phyloP scores from a whole-genome alignment of 2,329 filamentous ascomycete species.

The Alternaria sp. region DNA sequence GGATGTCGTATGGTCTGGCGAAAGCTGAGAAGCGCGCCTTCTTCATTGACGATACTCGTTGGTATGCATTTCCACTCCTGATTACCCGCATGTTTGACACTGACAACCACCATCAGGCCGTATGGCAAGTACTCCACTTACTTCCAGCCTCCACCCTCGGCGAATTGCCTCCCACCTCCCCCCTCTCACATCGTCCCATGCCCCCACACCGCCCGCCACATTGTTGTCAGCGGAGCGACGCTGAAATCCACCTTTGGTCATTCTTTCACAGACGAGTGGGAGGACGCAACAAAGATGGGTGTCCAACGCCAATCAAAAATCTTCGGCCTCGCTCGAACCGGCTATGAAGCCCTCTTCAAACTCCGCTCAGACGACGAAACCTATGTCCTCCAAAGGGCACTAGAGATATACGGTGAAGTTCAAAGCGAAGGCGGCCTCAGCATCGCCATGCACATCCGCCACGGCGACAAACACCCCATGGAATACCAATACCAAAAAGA shows the following conservation, averaged over 20 bases:
- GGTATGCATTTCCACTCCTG: constrained; percentile 55
- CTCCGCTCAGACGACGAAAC: constrained; percentile 70
- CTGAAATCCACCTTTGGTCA: constrained; percentile 70
- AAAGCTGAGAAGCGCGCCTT: constrained; percentile 77
- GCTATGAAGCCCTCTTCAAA: constrained; percentile 78
- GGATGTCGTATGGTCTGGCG: constrained; percentile 84
- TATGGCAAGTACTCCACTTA: constrained; percentile 79
- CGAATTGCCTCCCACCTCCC: constrained; percentile 75
- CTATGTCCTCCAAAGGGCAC: constrained; percentile 69
- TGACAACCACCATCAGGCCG: constrained; percentile 58
- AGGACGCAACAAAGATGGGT: constrained; percentile 59
- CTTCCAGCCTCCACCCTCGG: constrained; percentile 72
- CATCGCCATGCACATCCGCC: constrained; percentile 80
- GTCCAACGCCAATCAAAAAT: constrained; percentile 66
- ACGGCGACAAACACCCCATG: constrained; percentile 78
- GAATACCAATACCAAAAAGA: constrained; percentile 79
- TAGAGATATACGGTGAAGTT: constrained; percentile 62
- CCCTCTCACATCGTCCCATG: constrained; percentile 80
- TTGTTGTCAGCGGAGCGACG: constrained; percentile 76
- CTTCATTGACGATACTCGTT: constrained; percentile 84
- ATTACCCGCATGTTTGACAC: constrained; percentile 1
- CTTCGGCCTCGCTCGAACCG: constrained; percentile 72
- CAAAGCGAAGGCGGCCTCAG: constrained; percentile 61
- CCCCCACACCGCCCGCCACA: constrained; percentile 76
- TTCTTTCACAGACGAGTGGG: constrained; percentile 63